Conservation (phyloP, 1,139 yeast species). For the Scheffersomyces insectosa region DNA sequence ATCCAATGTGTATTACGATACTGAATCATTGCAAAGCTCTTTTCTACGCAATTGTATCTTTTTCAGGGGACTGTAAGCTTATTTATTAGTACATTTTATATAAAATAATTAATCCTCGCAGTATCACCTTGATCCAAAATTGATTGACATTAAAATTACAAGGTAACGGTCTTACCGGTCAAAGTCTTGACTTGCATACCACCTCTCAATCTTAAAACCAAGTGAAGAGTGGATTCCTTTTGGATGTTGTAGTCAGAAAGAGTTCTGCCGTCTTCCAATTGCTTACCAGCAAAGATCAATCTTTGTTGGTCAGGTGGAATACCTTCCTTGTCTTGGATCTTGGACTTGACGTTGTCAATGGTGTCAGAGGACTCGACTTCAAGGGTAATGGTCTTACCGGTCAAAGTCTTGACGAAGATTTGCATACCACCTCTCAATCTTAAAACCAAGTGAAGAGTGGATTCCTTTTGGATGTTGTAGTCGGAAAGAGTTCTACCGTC, state of each 20-base stretch:
- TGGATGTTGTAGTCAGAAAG: conserved; percentile 93
- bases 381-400: conserved; percentile 89
- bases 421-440: conserved; percentile 32
- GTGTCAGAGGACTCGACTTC: conserved; percentile 95
- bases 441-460: conserved; percentile 42
- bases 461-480: conserved; percentile 68
- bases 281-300: conserved; percentile 92
- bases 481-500: conserved; percentile 66
- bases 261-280: conserved; percentile 92
- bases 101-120: too few species aligned
- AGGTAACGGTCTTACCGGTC: conserved; percentile 89
- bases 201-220: conserved; percentile 91
- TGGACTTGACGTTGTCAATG: conserved; percentile 90
- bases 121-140: too few species aligned
- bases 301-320: conserved; percentile 96
- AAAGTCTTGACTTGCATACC: conserved; percentile 82
- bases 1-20: too few species aligned
- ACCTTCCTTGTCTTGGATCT: conserved; percentile 94
- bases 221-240: conserved; percentile 87
- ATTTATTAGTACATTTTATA: too few species aligned
- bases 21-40: too few species aligned
- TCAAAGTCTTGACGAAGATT: conserved; percentile 74
- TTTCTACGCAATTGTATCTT: too few species aligned
- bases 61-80: too few species aligned
- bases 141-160: conserved; percentile 75